phyloP scores from a whole-genome alignment of 306 rosid species.

The Ziziphus jujuba region DNA sequence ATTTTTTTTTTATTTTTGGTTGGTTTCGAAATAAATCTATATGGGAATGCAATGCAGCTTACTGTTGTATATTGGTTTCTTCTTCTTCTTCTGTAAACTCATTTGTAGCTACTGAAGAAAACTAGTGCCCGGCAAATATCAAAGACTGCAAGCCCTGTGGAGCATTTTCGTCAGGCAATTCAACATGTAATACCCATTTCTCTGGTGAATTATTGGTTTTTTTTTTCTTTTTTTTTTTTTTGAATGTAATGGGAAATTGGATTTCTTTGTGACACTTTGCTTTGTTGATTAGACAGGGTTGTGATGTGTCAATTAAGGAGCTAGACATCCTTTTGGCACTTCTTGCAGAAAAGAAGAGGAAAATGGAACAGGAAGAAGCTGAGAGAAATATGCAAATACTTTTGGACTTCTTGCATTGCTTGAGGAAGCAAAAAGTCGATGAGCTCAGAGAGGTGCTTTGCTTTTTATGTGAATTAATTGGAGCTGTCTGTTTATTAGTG shows the following conservation, averaged over 20 bases:
- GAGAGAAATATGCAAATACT: conserved; percentile 94
- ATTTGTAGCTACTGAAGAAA: conserved; percentile 90
- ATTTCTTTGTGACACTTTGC: conserved; percentile 9
- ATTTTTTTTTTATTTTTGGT: not conserved
- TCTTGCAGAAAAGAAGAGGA: conserved; percentile 86
- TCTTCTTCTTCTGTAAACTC: conserved; percentile 32
- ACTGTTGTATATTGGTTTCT: conserved; percentile 51
- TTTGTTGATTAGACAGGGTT: conserved; percentile 61
- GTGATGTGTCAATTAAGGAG: conserved; percentile 87
- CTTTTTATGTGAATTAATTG: not conserved
- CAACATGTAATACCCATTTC: conserved; percentile 54
- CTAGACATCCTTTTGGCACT: conserved; percentile 72
- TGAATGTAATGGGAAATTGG: not conserved
- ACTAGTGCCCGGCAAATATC: conserved; percentile 76
- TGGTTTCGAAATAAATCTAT: conserved; percentile 40
- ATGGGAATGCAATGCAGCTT: conserved; percentile 74
- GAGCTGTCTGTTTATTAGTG: not conserved
- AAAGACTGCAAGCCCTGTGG: conserved; percentile 78
- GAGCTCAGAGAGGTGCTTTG: conserved; percentile 77
- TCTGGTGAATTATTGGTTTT: not conserved
- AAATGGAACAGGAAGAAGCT: conserved; percentile 98
- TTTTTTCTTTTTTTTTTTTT: not conserved
- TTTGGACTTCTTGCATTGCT: conserved; percentile 81
- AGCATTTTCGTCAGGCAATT: conserved; percentile 71
- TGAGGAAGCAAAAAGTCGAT: conserved; percentile 80